Percentiles rank a stretch among this genome's conserved stretches.
phyloP scores from a whole-genome alignment of 2,329 filamentous ascomycete species.

The Hypoxylon sp. region DNA sequence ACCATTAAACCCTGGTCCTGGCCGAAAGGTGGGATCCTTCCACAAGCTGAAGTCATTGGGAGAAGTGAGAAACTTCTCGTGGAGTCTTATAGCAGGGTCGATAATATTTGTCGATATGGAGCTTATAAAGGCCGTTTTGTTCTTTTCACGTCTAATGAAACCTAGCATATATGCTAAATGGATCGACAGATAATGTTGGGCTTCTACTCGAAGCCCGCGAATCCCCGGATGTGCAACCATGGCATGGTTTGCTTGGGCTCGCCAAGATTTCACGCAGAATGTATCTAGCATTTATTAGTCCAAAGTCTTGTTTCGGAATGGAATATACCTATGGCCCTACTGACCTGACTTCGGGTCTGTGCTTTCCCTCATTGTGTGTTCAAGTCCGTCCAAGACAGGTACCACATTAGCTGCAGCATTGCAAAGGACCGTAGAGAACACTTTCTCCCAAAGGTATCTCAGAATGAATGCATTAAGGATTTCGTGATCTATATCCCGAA shows the following conservation, averaged over 20 bases:
- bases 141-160: conserved; percentile 1
- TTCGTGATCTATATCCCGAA: conserved; percentile 45
- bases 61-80: conserved; percentile 59
- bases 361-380: conserved; percentile 6
- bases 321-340: neutral
- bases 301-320: neutral
- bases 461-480: conserved; percentile 23
- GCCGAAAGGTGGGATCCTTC: conserved; percentile 52
- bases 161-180: neutral
- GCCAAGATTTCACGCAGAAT: conserved; percentile 31
- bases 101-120: conserved; percentile 48
- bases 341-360: conserved; percentile 14
- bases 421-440: neutral
- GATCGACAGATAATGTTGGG: conserved; percentile 41
- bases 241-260: conserved; percentile 50
- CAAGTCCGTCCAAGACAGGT: neutral
- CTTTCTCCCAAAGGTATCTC: conserved; percentile 8
- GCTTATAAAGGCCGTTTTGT: neutral
- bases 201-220: conserved; percentile 44
- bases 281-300: conserved; percentile 11
- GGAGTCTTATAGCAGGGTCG: conserved; percentile 56
- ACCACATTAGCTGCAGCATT: neutral
- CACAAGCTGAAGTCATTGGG: conserved; percentile 58
- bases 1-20: conserved; percentile 43
- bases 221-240: conserved; percentile 51